phyloP scores from a whole-genome alignment of 225 moss, liverwort and hornwort species.

The Straminergon stramineum region DNA sequence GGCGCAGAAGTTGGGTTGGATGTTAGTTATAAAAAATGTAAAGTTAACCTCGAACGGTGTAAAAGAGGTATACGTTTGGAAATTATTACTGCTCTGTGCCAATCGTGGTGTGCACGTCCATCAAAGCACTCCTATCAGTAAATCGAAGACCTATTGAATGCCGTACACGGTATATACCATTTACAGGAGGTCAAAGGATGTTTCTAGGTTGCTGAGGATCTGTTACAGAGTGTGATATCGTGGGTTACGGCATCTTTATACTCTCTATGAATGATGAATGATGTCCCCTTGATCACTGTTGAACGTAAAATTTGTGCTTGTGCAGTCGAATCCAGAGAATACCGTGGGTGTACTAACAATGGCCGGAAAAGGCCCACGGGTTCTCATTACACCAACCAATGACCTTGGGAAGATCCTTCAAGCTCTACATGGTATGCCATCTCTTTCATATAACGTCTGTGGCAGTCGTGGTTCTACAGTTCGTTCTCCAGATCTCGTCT shows the following conservation, averaged over 20 bases:
- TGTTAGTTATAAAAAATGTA: neutral
- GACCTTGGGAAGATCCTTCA: constrained; percentile 97
- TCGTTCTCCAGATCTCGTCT: neutral
- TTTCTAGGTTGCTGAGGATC: neutral
- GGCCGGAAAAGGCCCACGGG: constrained; percentile 99
- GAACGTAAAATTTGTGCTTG: neutral
- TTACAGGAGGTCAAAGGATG: neutral
- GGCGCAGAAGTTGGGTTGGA: neutral
- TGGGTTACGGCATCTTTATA: neutral
- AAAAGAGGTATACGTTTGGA: neutral
- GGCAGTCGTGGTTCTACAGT: neutral
- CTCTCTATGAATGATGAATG: neutral
- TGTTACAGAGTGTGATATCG: neutral
- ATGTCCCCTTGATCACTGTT: neutral
- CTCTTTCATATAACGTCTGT: neutral
- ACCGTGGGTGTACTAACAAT: constrained; percentile 89
- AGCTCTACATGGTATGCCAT: constrained; percentile 76
- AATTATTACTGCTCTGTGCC: neutral
- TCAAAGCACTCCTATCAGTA: neutral
- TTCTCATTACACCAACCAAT: constrained; percentile 90
- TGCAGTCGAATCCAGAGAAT: constrained; percentile 91
- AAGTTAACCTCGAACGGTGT: neutral
- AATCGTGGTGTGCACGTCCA: neutral
- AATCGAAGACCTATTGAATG: neutral
- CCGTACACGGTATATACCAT: neutral